phyloP scores from a whole-genome alignment of 441 rosid species.

The Dalechampia spathulata region DNA sequence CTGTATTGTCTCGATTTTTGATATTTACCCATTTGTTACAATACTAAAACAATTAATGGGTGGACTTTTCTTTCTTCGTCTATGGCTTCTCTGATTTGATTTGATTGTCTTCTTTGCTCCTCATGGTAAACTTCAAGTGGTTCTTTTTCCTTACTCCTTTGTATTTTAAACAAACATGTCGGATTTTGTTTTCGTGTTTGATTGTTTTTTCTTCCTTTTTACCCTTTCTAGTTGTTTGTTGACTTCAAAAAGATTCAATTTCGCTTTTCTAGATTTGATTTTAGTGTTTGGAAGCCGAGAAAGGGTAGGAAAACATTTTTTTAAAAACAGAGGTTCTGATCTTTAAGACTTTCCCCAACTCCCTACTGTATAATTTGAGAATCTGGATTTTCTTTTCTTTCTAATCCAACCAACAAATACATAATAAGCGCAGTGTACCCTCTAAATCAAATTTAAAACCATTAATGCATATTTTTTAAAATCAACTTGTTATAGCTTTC shows the following conservation, averaged over 20 bases:
- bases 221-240: not conserved
- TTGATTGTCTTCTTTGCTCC: not conserved
- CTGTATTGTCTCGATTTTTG: constrained; percentile 14
- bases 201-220: not conserved
- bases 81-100: not conserved
- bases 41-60: constrained; percentile 15
- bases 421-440: no score
- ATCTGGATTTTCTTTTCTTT: no score
- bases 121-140: constrained; percentile 3
- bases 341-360: not conserved
- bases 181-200: not conserved
- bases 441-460: not conserved
- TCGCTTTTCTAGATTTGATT: not conserved
- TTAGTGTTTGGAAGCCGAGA: constrained; percentile 8
- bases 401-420: no score
- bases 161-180: not conserved
- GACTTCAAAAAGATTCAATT: constrained; percentile 1
- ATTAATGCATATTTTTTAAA: not conserved
- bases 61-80: constrained; percentile 7
- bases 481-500: not conserved
- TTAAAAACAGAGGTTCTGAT: not conserved
- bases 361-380: no score
- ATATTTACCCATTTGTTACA: constrained; percentile 19
- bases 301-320: not conserved
- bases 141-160: not conserved